phyloP scores from a whole-genome alignment of 805 yeast genomes.

The Yamadazyma philogaea region DNA sequence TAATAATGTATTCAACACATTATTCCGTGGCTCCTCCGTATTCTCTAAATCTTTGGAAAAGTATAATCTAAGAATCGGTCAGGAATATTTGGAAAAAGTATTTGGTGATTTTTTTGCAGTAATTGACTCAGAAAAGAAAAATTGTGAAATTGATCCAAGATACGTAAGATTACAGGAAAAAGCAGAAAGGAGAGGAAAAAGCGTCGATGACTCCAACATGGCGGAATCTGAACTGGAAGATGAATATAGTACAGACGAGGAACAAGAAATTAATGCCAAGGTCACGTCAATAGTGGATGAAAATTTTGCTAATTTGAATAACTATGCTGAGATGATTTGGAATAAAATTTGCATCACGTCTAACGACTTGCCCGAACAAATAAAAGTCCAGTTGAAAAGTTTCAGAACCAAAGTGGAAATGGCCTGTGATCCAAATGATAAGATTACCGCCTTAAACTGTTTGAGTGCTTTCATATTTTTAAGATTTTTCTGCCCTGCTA shows the following conservation, averaged over 20 bases:
- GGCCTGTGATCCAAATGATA: slow-evolving; percentile 55
- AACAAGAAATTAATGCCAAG: slow-evolving; percentile 30
- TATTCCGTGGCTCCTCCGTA: slow-evolving; percentile 80
- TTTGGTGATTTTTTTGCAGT: slow-evolving; percentile 66
- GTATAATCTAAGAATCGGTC: slow-evolving; percentile 74
- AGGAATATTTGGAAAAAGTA: slow-evolving; percentile 68
- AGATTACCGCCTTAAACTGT: slow-evolving; percentile 60
- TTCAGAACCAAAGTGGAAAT: slow-evolving; percentile 64
- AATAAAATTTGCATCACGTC: slow-evolving; percentile 57
- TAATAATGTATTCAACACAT: slow-evolving; percentile 37
- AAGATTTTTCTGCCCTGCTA: slow-evolving; percentile 67
- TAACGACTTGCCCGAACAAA: slow-evolving; percentile 68
- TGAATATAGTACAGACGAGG: slow-evolving; percentile 28
- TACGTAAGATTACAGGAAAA: slow-evolving; percentile 41
- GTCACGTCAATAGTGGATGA: slow-evolving; percentile 37
- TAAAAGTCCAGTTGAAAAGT: slow-evolving; percentile 60
- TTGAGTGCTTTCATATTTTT: slow-evolving; percentile 80
- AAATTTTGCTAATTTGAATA: slow-evolving; percentile 48
- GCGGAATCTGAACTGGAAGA: slow-evolving; percentile 18
- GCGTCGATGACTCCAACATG: slow-evolving; percentile 19
- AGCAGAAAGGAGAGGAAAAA: slow-evolving; percentile 24
- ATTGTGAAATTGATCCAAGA: slow-evolving; percentile 80
- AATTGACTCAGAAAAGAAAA: slow-evolving; percentile 48
- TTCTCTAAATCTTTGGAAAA: slow-evolving; percentile 79
- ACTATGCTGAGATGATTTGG: slow-evolving; percentile 64